A percentile compares a stretch with the other conserved stretches of the same genome.
phyloP scores from a whole-genome alignment of 176 grass and related monocot genomes.

The Paspalum notatum region DNA sequence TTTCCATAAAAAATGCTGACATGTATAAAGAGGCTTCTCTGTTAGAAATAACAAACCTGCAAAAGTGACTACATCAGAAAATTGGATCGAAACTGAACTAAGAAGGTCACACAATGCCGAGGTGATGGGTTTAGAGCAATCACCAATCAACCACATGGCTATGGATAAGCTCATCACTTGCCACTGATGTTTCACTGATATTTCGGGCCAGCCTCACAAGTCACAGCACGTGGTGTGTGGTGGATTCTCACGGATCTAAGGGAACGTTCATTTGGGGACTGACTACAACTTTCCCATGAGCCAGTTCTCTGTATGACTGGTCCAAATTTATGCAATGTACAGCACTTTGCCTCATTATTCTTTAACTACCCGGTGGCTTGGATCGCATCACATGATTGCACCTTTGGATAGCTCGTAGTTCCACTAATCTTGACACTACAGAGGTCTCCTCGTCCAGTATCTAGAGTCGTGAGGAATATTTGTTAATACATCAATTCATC shows the following conservation, averaged over 20 bases:
- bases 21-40: not conserved
- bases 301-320: constrained; percentile 25
- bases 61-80: not conserved
- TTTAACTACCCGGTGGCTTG: not conserved
- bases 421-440: constrained; percentile 26
- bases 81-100: constrained; percentile 3
- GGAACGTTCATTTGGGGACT: not conserved
- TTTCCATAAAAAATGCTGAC: not conserved
- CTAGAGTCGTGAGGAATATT: constrained; percentile 25
- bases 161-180: not conserved
- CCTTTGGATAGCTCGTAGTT: constrained; percentile 27
- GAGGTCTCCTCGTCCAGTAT: not conserved
- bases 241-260: not conserved
- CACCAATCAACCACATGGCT: no score
- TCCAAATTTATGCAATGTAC: not conserved
- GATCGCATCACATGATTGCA: constrained; percentile 31
- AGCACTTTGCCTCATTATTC: not conserved
- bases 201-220: no score
- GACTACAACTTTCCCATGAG: not conserved
- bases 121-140: not conserved
- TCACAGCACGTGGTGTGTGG: no score
- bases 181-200: no score
- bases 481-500: not conserved
- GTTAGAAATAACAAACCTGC: constrained; percentile 1
- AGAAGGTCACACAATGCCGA: not conserved